Evolutionary conservation across 352 stramenopile genomes (phyloP), one percentile per base, ranked within the genome.

Genomic region (Phytopythium boreale): DNA sequence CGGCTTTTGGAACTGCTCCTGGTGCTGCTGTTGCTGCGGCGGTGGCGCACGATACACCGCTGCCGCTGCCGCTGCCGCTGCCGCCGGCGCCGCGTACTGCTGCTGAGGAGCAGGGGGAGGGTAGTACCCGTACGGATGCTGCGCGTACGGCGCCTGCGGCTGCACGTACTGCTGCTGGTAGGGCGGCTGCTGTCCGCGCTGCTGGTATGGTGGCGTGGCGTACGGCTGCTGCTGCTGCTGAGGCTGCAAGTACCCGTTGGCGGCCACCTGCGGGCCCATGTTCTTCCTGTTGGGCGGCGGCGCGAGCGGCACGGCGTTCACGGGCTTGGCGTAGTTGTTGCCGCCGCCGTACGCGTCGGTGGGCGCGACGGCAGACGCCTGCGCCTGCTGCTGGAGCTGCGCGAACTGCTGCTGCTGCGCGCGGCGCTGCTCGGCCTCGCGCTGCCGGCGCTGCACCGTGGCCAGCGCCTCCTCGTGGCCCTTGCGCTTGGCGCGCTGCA

Each of bases 401-500:
- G 76, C 70, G 53, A 87, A 79, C 37, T 77, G 75, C 37, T 88
- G 82, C 12, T 76, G 57, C n/a, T 58, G 60, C 20, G 47, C 59
- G 27, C 71, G 66, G 14, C 69, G 77, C 59, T 84, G 73, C 39
- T 84, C 68, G 11, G 73, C 69, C 47, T 88, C 71, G 7, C 76
- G 74, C 56, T 91, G 75, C 34, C 69, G 77, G 4, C 74, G 71
- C 49, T 91, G 81, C 41, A 92, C 76, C 22, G 79, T 56, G 1
- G 81, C 81, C 22, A 90, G 46, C 4, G 82, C 82, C 59, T 93
- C 81, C 41, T 87, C 68, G 43, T 81, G 74, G n/a, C 81, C 85
- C 63, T 92, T 92, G 63, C 82, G 82, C 77, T 89, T 89, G 65
- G 81, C 85, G 56, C 85, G 78, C 62, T 89, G 79, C 68, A 90